A percentile compares a stretch with the other conserved stretches of the same genome.
Conservation (phyloP, 805 yeast species). For the Ogataea corticis region DNA sequence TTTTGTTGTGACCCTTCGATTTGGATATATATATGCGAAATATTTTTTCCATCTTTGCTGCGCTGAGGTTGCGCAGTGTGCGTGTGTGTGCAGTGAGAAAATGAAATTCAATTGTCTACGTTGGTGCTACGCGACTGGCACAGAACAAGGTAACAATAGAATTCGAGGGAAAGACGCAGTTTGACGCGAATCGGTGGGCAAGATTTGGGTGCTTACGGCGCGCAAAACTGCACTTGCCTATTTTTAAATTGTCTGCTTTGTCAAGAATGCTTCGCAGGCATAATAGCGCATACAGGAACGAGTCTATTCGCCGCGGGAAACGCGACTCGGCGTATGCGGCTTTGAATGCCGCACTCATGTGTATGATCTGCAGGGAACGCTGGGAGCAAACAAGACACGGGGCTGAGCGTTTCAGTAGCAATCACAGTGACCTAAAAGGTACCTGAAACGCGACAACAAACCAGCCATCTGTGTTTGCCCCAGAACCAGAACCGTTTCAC, state of each 20-base stretch:
- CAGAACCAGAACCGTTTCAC: too few relatives aligned
- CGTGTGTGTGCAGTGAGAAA: slow-evolving; percentile 4
- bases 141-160: neutral
- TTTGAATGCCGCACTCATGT: slow-evolving; percentile 1
- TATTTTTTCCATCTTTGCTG: slow-evolving; percentile 3
- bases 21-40: neutral
- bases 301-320: neutral
- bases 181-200: neutral
- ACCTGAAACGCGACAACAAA: slow-evolving; percentile 1
- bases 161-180: neutral
- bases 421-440: neutral
- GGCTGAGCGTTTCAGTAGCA: slow-evolving; percentile 7
- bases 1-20: neutral
- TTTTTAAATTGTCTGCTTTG: slow-evolving; percentile 1
- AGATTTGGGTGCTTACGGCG: neutral
- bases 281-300: slow-evolving; percentile 3
- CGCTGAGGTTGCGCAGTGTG: slow-evolving; percentile 4
- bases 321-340: slow-evolving; percentile 1
- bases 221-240: slow-evolving; percentile 6
- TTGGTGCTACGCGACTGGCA: neutral
- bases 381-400: slow-evolving; percentile 2
- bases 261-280: neutral
- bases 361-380: slow-evolving; percentile 1
- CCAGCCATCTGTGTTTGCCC: neutral
- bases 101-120: neutral